Percentiles rank a stretch among this genome's conserved stretches.
Conservation (phyloP, 768 basidiomycete species). For the Mrakia frigida region DNA sequence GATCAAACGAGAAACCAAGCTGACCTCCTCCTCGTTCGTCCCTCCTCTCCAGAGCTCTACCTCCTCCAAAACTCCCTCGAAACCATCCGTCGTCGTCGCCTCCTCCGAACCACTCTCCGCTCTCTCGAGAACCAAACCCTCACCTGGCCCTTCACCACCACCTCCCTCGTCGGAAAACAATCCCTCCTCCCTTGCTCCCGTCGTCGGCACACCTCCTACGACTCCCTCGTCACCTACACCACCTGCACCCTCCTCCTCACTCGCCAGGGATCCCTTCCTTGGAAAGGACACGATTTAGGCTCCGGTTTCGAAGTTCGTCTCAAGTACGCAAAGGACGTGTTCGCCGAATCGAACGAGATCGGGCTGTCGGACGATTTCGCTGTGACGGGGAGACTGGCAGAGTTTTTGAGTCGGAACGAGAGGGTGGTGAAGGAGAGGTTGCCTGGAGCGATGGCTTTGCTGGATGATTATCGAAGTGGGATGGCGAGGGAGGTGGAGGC, state of each 20-base stretch:
- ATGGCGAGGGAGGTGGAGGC: slow-evolving; percentile 50
- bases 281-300: slow-evolving; percentile 29
- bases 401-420: slow-evolving; percentile 32
- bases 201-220: slow-evolving; percentile 1
- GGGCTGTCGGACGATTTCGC: slow-evolving; percentile 64
- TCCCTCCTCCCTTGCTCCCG: neutral
- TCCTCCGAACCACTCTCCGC: slow-evolving; percentile 19
- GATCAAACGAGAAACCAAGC: neutral
- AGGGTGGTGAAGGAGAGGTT: neutral
- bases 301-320: slow-evolving; percentile 60
- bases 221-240: slow-evolving; percentile 23
- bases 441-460: slow-evolving; percentile 18
- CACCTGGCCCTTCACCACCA: slow-evolving; percentile 16
- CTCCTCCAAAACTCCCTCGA: slow-evolving; percentile 18
- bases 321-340: slow-evolving; percentile 54
- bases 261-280: neutral
- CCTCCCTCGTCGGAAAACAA: slow-evolving; percentile 9
- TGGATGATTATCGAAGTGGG: slow-evolving; percentile 55
- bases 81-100: slow-evolving; percentile 4
- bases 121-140: slow-evolving; percentile 13
- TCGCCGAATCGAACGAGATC: slow-evolving; percentile 52
- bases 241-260: neutral
- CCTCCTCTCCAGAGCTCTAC: neutral
- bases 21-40: neutral
- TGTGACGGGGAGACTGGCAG: slow-evolving; percentile 55